Conservation (phyloP, 768 basidiomycete species). For the Tulasnella sp. region DNA sequence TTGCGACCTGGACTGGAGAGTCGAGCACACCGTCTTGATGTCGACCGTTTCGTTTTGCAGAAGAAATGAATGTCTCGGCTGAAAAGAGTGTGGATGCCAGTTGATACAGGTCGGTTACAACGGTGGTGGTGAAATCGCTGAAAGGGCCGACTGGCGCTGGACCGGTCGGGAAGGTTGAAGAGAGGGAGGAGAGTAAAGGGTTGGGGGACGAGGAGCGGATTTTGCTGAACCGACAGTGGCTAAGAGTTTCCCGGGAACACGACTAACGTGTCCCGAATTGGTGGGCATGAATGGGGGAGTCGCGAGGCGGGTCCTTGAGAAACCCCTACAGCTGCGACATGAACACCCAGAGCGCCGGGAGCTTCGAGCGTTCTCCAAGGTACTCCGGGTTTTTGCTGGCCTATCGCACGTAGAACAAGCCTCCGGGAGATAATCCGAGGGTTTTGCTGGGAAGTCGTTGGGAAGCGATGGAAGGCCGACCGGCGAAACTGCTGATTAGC, state of each 20-base stretch:
- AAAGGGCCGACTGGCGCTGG: neutral
- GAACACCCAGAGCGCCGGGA: neutral
- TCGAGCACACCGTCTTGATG: neutral
- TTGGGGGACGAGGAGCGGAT: constrained; percentile 1
- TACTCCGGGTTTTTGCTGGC: neutral
- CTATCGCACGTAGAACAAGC: neutral
- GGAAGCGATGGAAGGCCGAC: neutral
- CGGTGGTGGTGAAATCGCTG: neutral
- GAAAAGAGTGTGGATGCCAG: neutral
- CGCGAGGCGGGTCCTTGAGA: neutral
- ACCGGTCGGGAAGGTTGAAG: neutral
- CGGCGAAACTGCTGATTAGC: constrained; percentile 2
- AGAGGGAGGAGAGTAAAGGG: neutral
- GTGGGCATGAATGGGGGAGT: neutral
- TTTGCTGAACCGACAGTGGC: neutral
- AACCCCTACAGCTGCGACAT: neutral
- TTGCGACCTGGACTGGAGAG: neutral
- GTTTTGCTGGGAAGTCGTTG: neutral
- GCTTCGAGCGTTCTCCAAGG: neutral
- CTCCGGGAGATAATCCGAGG: neutral
- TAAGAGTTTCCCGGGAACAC: neutral
- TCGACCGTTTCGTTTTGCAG: neutral
- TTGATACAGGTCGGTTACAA: neutral
- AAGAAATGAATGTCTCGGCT: neutral
- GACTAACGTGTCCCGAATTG: neutral